Evolutionary conservation across 2,329 filamentous ascomycete genomes (phyloP).

Genomic region (Pseudocercospora crystallina): DNA sequence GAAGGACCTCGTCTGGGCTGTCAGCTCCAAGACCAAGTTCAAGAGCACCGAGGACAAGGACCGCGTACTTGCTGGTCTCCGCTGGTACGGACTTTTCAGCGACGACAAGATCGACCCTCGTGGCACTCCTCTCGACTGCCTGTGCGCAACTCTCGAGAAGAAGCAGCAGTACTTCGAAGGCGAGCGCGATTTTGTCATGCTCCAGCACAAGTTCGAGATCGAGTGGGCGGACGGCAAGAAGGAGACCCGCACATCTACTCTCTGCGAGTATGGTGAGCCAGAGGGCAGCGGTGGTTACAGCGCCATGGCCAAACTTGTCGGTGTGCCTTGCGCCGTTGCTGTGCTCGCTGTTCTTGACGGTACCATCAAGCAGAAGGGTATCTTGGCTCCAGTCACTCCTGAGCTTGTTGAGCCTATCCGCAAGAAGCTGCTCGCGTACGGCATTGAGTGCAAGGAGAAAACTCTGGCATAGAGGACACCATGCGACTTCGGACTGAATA

Average conservation of each 20-base stretch:
- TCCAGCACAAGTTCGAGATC: conserved; percentile 81
- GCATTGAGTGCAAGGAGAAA: conserved; percentile 72
- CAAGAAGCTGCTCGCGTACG: conserved; percentile 75
- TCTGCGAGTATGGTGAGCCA: conserved; percentile 78
- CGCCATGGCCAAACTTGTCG: conserved; percentile 81
- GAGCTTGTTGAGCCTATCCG: conserved; percentile 73
- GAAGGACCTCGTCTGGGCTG: conserved; percentile 64
- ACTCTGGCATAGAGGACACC: conserved; percentile 35
- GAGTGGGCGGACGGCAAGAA: conserved; percentile 75
- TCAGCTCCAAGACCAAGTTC: conserved; percentile 75
- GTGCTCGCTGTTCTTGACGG: conserved; percentile 49
- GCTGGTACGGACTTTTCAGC: conserved; percentile 70
- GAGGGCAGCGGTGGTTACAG: conserved; percentile 64
- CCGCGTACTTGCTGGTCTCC: conserved; percentile 68
- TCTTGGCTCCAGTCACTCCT: conserved; percentile 73
- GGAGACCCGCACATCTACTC: conserved; percentile 76
- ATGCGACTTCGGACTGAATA: neutral
- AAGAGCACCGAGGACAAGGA: conserved; percentile 65
- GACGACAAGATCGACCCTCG: conserved; percentile 67
- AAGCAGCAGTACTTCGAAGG: conserved; percentile 85
- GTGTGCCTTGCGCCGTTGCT: conserved; percentile 71
- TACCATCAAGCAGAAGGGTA: conserved; percentile 41
- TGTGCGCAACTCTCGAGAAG: conserved; percentile 82
- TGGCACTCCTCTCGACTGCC: conserved; percentile 83
- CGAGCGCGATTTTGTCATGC: conserved; percentile 79